Conservation (phyloP, 257 asterid species). For the Cordia subcordata region DNA sequence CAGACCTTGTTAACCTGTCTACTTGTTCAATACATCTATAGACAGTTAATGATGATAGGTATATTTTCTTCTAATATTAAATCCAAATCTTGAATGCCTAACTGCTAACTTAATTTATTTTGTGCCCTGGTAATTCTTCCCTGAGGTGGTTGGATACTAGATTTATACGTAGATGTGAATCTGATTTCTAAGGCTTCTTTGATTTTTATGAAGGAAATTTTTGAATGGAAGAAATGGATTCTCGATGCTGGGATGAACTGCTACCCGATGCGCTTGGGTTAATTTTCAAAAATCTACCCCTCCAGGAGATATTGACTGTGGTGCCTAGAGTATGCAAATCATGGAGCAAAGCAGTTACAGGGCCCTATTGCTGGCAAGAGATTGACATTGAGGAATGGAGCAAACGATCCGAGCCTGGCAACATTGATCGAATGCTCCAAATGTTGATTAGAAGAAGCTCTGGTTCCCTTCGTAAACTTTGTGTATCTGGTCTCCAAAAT, state of each 20-base stretch:
- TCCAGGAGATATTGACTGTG: conserved; percentile 33
- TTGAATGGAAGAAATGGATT: conserved; percentile 25
- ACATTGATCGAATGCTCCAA: conserved; percentile 30
- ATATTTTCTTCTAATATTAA: too few species aligned
- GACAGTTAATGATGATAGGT: too few species aligned
- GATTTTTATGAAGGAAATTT: conserved; percentile 6
- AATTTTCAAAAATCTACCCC: conserved; percentile 33
- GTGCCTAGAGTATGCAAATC: conserved; percentile 40
- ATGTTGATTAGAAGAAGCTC: conserved; percentile 26
- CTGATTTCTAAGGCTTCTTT: background rate
- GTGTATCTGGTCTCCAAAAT: conserved; percentile 23
- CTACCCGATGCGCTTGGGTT: conserved; percentile 39
- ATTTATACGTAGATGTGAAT: background rate
- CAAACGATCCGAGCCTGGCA: conserved; percentile 10
- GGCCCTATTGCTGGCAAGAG: conserved; percentile 49
- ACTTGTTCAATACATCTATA: too few species aligned
- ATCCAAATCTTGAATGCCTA: too few species aligned
- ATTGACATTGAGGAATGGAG: conserved; percentile 46
- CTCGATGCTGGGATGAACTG: conserved; percentile 33
- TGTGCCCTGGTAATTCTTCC: background rate
- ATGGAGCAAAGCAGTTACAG: conserved; percentile 29
- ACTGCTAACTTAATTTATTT: too few species aligned
- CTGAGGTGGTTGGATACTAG: background rate
- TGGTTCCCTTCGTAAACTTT: conserved; percentile 26
- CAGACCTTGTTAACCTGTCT: too few species aligned